phyloP scores from a whole-genome alignment of 139 green algal species.

The Nannochloris sp. region DNA sequence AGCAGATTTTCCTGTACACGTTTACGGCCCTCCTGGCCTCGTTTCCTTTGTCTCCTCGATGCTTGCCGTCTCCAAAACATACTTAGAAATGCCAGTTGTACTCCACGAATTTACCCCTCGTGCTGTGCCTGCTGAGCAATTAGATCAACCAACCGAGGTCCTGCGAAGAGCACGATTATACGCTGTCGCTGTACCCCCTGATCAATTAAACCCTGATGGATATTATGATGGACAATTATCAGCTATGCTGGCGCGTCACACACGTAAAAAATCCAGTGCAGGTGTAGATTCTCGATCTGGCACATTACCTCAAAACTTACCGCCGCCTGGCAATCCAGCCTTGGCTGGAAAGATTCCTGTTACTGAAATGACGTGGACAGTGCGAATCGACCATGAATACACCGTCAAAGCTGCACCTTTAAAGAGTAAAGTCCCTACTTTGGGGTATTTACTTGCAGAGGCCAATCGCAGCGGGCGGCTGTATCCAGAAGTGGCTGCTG shows the following conservation, averaged over 20 bases:
- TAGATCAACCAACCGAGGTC: conserved; percentile 8
- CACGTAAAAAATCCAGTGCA: conserved; percentile 19
- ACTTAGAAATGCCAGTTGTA: conserved; percentile 63
- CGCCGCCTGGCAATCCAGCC: conserved; percentile 22
- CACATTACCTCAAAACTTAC: conserved; percentile 33
- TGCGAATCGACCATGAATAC: conserved; percentile 27
- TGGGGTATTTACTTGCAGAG: conserved; percentile 30
- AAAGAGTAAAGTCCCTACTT: conserved; percentile 1
- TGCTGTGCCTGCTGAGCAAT: not conserved
- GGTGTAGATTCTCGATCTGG: conserved; percentile 39
- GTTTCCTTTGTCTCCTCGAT: conserved; percentile 54
- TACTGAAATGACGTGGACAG: conserved; percentile 32
- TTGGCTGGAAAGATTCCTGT: not conserved
- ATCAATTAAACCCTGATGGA: conserved; percentile 68
- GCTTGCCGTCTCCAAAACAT: conserved; percentile 61
- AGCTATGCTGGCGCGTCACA: conserved; percentile 21
- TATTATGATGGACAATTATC: conserved; percentile 36
- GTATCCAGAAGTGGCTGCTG: conserved; percentile 6
- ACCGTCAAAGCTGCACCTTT: conserved; percentile 20
- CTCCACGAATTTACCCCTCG: conserved; percentile 56
- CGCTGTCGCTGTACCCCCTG: conserved; percentile 42
- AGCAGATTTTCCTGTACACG: conserved; percentile 70
- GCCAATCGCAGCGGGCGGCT: conserved; percentile 24
- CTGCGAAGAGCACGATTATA: conserved; percentile 20
- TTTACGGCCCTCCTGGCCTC: conserved; percentile 70